phyloP scores from a whole-genome alignment of 2,329 filamentous ascomycete species.

The Neofusicoccum umdonicola region DNA sequence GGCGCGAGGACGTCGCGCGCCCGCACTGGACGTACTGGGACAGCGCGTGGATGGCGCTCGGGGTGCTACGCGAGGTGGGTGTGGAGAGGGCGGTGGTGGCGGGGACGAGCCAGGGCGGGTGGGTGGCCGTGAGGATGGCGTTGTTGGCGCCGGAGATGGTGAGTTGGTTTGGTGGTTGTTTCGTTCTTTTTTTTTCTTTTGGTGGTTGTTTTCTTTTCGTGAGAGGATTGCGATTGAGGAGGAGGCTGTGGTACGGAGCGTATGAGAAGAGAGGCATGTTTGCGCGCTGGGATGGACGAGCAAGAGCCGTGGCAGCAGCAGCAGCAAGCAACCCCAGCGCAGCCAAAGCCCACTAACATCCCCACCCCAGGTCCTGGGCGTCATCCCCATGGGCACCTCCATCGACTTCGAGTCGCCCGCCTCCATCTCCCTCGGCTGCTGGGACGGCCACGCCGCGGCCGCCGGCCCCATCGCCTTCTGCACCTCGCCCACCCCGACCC shows the following conservation, averaged over 20 bases:
- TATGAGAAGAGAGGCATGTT: too few species aligned
- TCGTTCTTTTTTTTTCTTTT: not conserved
- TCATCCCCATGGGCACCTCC: conserved; percentile 53
- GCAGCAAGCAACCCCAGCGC: too few species aligned
- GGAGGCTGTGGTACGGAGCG: too few species aligned
- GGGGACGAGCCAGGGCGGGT: conserved; percentile 55
- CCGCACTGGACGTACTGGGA: conserved; percentile 55
- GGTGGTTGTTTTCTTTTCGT: too few species aligned
- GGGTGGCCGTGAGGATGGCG: conserved; percentile 53
- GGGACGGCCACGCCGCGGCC: conserved; percentile 39
- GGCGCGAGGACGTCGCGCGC: too few species aligned
- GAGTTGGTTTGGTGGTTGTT: conserved; percentile 7
- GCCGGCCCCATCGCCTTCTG: conserved; percentile 32
- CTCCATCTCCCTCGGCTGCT: conserved; percentile 47
- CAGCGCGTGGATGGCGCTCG: conserved; percentile 47
- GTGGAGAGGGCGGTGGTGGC: conserved; percentile 48
- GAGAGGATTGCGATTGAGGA: too few species aligned
- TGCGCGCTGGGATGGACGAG: too few species aligned
- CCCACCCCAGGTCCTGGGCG: conserved; percentile 45
- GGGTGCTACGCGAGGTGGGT: conserved; percentile 40
- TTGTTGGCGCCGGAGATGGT: conserved; percentile 50
- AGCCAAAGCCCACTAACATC: not conserved
- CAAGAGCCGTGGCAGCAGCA: too few species aligned
- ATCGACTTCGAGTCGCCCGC: conserved; percentile 50
- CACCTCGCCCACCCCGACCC: conserved; percentile 39